Conservation (phyloP, 2,329 filamentous ascomycete species). For the Xylariaceae sp. region DNA sequence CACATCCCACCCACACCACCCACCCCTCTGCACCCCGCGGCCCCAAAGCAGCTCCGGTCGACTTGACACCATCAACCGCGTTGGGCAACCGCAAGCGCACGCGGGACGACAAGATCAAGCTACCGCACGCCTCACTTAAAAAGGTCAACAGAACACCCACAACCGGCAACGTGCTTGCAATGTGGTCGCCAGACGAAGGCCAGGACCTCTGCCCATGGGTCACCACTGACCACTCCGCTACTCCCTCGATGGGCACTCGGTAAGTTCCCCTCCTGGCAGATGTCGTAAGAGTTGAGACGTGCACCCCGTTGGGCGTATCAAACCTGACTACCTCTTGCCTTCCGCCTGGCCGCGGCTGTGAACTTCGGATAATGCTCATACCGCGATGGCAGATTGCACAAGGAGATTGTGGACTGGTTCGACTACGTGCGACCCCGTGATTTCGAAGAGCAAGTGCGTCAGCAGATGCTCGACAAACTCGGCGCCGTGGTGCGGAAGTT, state of each 20-base stretch:
- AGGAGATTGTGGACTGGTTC: slow-evolving; percentile 86
- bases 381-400: slow-evolving; percentile 76
- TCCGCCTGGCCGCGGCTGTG: too few relatives aligned
- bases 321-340: too few relatives aligned
- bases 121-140: slow-evolving; percentile 45
- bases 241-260: slow-evolving; percentile 48
- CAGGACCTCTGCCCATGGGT: slow-evolving; percentile 57
- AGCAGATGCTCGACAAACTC: slow-evolving; percentile 64
- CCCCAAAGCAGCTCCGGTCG: slow-evolving; percentile 13
- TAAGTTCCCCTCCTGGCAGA: too few relatives aligned
- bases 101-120: slow-evolving; percentile 58
- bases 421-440: slow-evolving; percentile 69
- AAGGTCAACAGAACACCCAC: slow-evolving; percentile 40
- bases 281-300: too few relatives aligned
- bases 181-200: slow-evolving; percentile 41
- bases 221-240: slow-evolving; percentile 44
- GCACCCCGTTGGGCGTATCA: too few relatives aligned
- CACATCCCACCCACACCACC: slow-evolving; percentile 2
- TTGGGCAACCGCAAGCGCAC: slow-evolving; percentile 69
- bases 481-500: slow-evolving; percentile 47
- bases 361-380: too few relatives aligned
- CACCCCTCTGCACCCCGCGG: slow-evolving; percentile 3
- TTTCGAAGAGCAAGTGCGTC: slow-evolving; percentile 71
- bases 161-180: slow-evolving; percentile 41
- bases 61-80: slow-evolving; percentile 33